phyloP scores from a whole-genome alignment of 768 basidiomycete genomes.

The Lentinula guzmanii region DNA sequence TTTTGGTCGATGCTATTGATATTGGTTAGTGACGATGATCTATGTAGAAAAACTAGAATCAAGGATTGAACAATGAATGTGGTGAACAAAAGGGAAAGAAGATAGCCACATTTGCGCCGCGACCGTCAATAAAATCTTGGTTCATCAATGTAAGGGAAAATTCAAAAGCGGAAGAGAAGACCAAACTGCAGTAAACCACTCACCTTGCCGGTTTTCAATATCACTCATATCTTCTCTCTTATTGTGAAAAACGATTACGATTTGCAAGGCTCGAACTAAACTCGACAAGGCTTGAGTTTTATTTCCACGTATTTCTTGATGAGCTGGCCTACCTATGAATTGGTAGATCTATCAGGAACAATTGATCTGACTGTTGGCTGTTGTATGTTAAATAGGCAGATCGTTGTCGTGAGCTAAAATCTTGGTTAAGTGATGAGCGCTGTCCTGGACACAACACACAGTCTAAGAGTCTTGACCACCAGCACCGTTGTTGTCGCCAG shows the following conservation, averaged over 20 bases:
- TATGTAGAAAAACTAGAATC: neutral
- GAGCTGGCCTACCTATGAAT: neutral
- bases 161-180: neutral
- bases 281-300: neutral
- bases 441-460: neutral
- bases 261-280: neutral
- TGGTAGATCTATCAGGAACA: neutral
- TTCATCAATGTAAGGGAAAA: neutral
- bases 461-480: neutral
- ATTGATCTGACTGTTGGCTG: neutral
- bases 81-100: neutral
- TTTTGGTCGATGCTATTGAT: neutral
- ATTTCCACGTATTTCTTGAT: neutral
- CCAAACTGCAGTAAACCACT: neutral
- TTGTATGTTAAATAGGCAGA: neutral
- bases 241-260: neutral
- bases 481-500: neutral
- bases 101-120: neutral
- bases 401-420: neutral
- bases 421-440: neutral
- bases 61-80: neutral
- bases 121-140: neutral
- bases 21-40: neutral
- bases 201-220: neutral
- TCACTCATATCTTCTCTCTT: neutral